phyloP scores from a whole-genome alignment of 495 filamentous ascomycete species.

The Neurospora sp. region DNA sequence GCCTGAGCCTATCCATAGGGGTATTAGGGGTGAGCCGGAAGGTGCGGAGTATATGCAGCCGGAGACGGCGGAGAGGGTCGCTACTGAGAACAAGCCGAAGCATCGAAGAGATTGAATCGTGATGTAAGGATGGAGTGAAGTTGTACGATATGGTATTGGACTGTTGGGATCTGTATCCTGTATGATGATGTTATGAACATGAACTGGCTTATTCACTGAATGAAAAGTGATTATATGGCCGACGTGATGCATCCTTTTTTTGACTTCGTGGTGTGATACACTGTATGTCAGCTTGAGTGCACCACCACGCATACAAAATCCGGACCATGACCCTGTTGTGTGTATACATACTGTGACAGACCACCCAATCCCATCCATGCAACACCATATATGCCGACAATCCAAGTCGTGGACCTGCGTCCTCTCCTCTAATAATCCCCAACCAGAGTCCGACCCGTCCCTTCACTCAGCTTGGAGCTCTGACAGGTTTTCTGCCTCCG shows the following conservation, averaged over 20 bases:
- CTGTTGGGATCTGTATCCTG: not conserved
- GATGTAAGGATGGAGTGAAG: not conserved
- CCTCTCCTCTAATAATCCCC: not conserved
- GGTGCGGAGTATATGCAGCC: constrained; percentile 30
- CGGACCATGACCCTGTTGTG: not conserved
- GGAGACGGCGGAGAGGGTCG: constrained; percentile 36
- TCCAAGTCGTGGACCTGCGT: not conserved
- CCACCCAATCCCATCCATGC: not conserved
- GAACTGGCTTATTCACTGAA: not conserved
- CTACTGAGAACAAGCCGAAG: constrained; percentile 21
- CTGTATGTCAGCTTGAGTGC: not conserved
- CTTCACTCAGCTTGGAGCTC: not conserved
- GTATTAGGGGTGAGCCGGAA: not conserved
- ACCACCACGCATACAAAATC: not conserved
- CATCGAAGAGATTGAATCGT: not conserved
- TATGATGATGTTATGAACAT: not conserved
- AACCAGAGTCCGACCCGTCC: not conserved
- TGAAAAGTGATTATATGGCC: not conserved
- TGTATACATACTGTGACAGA: not conserved
- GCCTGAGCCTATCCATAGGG: constrained; percentile 6
- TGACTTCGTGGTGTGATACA: not conserved
- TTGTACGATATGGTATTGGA: not conserved
- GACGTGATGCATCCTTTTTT: not conserved
- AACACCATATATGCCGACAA: not conserved
- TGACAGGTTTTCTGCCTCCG: not conserved